Evolutionary conservation across 2,329 filamentous ascomycete genomes (phyloP).

Genomic region (Cercospora nicotianae): DNA sequence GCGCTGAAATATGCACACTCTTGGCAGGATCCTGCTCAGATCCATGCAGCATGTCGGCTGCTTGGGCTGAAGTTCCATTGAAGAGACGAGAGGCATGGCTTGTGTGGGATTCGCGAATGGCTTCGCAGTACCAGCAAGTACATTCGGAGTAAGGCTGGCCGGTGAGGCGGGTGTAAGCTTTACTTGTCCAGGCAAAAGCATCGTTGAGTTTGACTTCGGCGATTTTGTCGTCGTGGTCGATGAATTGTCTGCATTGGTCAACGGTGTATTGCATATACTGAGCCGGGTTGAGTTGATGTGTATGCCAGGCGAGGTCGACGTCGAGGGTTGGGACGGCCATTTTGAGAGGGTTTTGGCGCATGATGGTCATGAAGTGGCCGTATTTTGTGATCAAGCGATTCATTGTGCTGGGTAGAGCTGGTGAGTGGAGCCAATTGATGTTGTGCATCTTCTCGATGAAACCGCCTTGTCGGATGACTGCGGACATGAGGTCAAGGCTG

Average conservation of each 20-base stretch:
- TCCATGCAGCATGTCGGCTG: constrained; percentile 40
- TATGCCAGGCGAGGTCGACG: constrained; percentile 77
- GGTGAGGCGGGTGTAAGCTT: constrained; percentile 65
- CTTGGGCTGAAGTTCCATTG: constrained; percentile 43
- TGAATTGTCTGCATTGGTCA: constrained; percentile 55
- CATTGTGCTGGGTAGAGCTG: constrained; percentile 64
- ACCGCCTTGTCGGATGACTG: constrained; percentile 64
- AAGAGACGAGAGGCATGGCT: constrained; percentile 50
- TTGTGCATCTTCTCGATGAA: constrained; percentile 73
- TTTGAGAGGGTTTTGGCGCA: constrained; percentile 49
- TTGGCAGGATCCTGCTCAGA: constrained; percentile 54
- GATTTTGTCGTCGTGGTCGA: constrained; percentile 84
- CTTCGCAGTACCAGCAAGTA: constrained; percentile 83
- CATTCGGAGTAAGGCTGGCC: constrained; percentile 71
- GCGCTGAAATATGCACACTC: constrained; percentile 70
- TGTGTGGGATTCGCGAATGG: constrained; percentile 60
- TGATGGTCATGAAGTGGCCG: constrained; percentile 61
- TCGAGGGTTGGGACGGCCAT: constrained; percentile 70
- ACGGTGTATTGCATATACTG: constrained; percentile 63
- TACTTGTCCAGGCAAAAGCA: constrained; percentile 71
- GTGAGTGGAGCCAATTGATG: constrained; percentile 77
- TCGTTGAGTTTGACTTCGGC: constrained; percentile 64
- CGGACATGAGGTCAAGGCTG: constrained; percentile 64
- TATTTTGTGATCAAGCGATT: constrained; percentile 65
- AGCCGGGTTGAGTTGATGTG: constrained; percentile 68